Percentiles rank a stretch among this genome's conserved stretches.
Conservation (phyloP, 257 asterid genomes). For the Jacaranda mimosifolia region DNA sequence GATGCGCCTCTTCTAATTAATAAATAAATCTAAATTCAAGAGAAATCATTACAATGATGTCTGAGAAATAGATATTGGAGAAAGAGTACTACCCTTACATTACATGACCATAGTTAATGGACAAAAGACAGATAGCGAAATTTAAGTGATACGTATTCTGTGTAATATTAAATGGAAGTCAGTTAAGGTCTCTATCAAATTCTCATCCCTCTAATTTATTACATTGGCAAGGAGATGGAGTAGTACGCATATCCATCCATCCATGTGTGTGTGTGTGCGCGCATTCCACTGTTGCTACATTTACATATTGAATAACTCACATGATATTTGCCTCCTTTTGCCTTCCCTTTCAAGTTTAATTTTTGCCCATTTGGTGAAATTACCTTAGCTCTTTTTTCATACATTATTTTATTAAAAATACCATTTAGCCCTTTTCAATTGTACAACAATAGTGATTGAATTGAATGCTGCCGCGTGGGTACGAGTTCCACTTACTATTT, state of each 20-base stretch:
- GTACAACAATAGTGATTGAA: background rate
- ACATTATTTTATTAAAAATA: background rate
- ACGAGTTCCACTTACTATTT: background rate
- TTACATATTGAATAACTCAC: conserved; percentile 47
- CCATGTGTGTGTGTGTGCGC: too few relatives aligned
- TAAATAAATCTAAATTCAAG: too few relatives aligned
- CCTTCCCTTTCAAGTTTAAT: conserved; percentile 11
- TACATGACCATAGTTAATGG: conserved; percentile 37
- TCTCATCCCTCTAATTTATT: conserved; percentile 41
- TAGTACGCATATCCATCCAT: conserved; percentile 20
- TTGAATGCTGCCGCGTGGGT: background rate
- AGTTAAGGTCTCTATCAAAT: conserved; percentile 26
- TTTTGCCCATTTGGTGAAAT: background rate
- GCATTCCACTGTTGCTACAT: conserved; percentile 35
- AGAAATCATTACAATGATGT: background rate
- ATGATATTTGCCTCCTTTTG: conserved; percentile 55
- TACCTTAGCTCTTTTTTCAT: background rate
- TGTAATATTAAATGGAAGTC: conserved; percentile 20
- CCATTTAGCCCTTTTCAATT: background rate
- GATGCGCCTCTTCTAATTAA: too few relatives aligned
- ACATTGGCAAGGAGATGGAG: conserved; percentile 49
- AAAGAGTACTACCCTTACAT: background rate
- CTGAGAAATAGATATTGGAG: background rate
- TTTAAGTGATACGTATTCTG: background rate
- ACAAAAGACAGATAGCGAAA: background rate